phyloP scores from a whole-genome alignment of 2,329 filamentous ascomycete species.

The Aspergillus aculeatinus region DNA sequence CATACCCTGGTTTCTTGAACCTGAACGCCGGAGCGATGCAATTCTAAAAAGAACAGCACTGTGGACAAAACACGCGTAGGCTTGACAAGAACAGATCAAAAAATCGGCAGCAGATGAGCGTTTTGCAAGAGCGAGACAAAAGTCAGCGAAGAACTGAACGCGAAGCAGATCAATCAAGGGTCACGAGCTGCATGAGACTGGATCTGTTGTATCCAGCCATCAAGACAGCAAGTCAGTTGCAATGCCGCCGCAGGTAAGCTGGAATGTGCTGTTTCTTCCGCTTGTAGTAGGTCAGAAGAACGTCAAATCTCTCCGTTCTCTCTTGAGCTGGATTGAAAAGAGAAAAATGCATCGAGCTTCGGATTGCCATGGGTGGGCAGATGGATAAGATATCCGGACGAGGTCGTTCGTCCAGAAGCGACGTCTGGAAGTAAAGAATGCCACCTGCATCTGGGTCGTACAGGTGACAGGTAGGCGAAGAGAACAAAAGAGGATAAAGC shows the following conservation, averaged over 20 bases:
- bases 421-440: not conserved
- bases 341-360: not conserved
- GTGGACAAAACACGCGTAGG: not conserved
- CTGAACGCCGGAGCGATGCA: constrained; percentile 16
- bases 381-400: not conserved
- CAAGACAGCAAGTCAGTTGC: too few relatives aligned
- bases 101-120: not conserved
- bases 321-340: not conserved
- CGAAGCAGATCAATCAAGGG: not conserved
- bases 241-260: not conserved
- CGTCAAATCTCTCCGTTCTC: not conserved
- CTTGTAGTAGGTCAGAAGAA: not conserved
- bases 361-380: not conserved
- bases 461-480: not conserved
- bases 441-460: not conserved
- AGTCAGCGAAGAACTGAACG: too few relatives aligned
- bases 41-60: not conserved
- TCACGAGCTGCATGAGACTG: too few relatives aligned
- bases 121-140: not conserved
- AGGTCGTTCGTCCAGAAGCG: not conserved
- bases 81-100: too few relatives aligned
- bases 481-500: constrained; percentile 2
- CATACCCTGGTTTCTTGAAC: not conserved
- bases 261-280: not conserved
- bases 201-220: too few relatives aligned